Base-by-base conservation (phyloP, 2,329 filamentous ascomycete species). In the Exserohilum rostratum region DNA sequence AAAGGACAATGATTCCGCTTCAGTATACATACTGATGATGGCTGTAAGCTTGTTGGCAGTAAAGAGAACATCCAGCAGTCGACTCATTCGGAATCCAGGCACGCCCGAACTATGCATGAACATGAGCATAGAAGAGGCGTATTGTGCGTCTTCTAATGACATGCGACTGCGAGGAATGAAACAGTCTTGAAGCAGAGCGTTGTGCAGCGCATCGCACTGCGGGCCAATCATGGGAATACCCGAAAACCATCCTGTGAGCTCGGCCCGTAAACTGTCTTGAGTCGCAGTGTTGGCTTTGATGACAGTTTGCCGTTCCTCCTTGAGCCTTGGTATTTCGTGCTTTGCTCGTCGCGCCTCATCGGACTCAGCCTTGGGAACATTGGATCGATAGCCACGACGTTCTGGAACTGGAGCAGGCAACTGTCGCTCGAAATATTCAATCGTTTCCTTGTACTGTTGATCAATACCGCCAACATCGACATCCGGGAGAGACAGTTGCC, bases 1-100 rank as follows among this genome's bases (percentile, higher is more conserved):
- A n/a, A 99, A 80, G 63, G 96, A 91, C 72, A 96, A 91, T 0
- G 92, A 91, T 76, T 99, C 96, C 50, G 91, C 88, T 20, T 93
- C 88, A 0, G 93, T 96, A 71, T 90, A 96, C 43, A 89, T 87
- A 72, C 96, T 97, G 52, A 99, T 91, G 46, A 97, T 83, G 7
- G 88, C 84, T 2, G 90, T 87, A 15, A 98, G 80, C 53, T 90
- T 84, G 68, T 96, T 91, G 53, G 92, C 86, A 65, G 87, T 87
- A 77, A 99, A 96, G 0, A 99, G 81, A 13, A 90, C 86, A 60
- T 93, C 90, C 64, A 96, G 88, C 2, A 99, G 79, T 27, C 90
- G 88, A 76, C 93, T 87, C 13, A 95, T 88, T 67, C 90, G 88
- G 79, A 99, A 98, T 58, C 91, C 90, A 0, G 91, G 88, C 0